phyloP scores from a whole-genome alignment of 805 yeast genomes.

The Saccharomycopsis fibuligera region DNA sequence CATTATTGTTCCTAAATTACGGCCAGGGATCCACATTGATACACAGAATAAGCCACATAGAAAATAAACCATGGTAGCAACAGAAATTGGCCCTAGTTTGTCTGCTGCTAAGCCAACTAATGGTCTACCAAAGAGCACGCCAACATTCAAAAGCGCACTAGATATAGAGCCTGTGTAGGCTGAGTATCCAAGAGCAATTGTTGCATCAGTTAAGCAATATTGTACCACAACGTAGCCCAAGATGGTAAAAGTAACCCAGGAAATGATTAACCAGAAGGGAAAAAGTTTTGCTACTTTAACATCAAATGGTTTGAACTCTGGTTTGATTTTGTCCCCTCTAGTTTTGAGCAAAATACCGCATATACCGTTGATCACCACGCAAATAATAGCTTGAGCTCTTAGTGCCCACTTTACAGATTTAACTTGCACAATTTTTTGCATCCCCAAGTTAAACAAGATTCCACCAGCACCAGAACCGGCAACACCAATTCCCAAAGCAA shows the following conservation, averaged over 20 bases:
- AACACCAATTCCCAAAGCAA: slow-evolving; percentile 34
- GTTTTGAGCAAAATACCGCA: slow-evolving; percentile 34
- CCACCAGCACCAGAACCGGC: slow-evolving; percentile 42
- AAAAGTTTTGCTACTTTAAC: slow-evolving; percentile 31
- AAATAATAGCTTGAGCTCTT: slow-evolving; percentile 33
- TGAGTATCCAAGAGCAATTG: slow-evolving; percentile 52
- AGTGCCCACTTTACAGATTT: slow-evolving; percentile 31
- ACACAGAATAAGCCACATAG: slow-evolving; percentile 36
- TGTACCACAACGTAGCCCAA: slow-evolving; percentile 57
- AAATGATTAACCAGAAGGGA: slow-evolving; percentile 37
- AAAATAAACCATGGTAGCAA: slow-evolving; percentile 33
- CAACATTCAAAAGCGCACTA: slow-evolving; percentile 56
- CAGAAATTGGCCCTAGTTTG: slow-evolving; percentile 44
- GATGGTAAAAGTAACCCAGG: slow-evolving; percentile 42
- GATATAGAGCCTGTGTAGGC: slow-evolving; percentile 50
- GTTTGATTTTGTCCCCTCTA: slow-evolving; percentile 32
- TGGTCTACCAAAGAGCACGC: slow-evolving; percentile 53
- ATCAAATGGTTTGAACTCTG: slow-evolving; percentile 38
- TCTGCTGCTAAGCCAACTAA: slow-evolving; percentile 46
- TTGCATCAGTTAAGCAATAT: slow-evolving; percentile 54
- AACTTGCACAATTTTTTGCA: slow-evolving; percentile 30
- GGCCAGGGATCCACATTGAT: slow-evolving; percentile 54
- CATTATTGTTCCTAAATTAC: slow-evolving; percentile 49
- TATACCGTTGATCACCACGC: slow-evolving; percentile 30
- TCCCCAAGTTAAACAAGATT: slow-evolving; percentile 33